Base-by-base conservation (phyloP, 345 rosid genomes). In the Dipteronia sinensis region DNA sequence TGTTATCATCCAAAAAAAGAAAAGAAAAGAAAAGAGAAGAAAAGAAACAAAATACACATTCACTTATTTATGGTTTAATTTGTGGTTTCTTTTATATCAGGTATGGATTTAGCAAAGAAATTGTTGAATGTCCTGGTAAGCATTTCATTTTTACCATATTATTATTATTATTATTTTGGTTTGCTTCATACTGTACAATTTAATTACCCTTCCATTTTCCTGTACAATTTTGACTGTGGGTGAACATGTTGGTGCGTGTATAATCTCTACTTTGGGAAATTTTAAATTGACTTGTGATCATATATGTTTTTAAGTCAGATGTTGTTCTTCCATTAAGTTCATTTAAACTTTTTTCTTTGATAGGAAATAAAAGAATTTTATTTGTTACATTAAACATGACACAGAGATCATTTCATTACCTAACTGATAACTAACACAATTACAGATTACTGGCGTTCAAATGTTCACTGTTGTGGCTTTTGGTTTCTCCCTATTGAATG, bases 21-120 rank as follows among this genome's bases (percentile, higher is more conserved):
- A 4, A 44, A 67, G 29, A 42, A 49, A 67, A 19, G 25, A 2
- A 59, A 59, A 19, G 27, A 2, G 19, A 56, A 27, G 27, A 27
- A 27, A 27, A 17, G 23, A 1, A 59, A 59, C 63, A 58, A 58
- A 58, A 58, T 20, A 20, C 31, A 65, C 27, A 46, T 42, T 4
- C 49, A 55, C 20, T 22, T 8, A 31, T 40, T 13, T 56, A 1
- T 31, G 38, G 73, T 69, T 79, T 20, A 59, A 67, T 72, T 46
- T 10, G 69, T 9, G 27, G 40, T 59, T 80, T 22, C 56, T 78
- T 79, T 27, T 84, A 42, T 82, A 29, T 75, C 92, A 95, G 98
- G 90, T 95, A 93, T 82, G 97, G 98, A 11, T 95, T 95, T 79
- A 95, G 95, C 94, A 88, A 88, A 86, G 93, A 93, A 73, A 76